These are phyloP conservation scores for Taphrina communis DNA, from an alignment of 1,139 yeast genomes.

Conservation along the genomic window DNA sequence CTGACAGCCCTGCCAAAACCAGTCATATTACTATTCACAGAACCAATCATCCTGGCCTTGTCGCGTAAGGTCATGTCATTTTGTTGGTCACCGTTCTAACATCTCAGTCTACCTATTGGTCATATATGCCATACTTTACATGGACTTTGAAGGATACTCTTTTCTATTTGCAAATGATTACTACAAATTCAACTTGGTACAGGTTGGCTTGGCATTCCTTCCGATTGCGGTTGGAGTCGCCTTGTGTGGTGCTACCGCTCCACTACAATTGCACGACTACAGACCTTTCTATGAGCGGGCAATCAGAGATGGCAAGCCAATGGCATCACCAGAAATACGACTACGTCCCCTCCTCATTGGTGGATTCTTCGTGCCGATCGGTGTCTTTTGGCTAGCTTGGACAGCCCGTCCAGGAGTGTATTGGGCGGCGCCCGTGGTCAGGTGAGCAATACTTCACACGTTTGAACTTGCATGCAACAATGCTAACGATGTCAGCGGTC, in stretches of 20 bases:
- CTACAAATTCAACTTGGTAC: conserved; percentile 10
- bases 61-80: background rate
- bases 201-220: conserved; percentile 49
- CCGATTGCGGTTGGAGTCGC: conserved; percentile 74
- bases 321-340: conserved; percentile 78
- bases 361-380: conserved; percentile 67
- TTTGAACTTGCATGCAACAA: background rate
- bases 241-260: conserved; percentile 51
- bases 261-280: conserved; percentile 19
- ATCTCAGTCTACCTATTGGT: background rate
- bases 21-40: conserved; percentile 12
- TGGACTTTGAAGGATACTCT: conserved; percentile 22
- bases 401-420: conserved; percentile 54
- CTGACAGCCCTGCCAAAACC: background rate
- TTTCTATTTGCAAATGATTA: conserved; percentile 12
- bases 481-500: conserved; percentile 47
- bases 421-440: conserved; percentile 21
- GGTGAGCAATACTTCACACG: background rate
- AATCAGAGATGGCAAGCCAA: conserved; percentile 58
- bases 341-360: conserved; percentile 73
- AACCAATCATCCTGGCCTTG: conserved; percentile 42
- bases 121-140: conserved; percentile 12
- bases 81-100: background rate
- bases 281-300: conserved; percentile 13
- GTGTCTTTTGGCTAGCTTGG: conserved; percentile 86